phyloP scores from a whole-genome alignment of 768 basidiomycete genomes.

The Agaricus blazei region DNA sequence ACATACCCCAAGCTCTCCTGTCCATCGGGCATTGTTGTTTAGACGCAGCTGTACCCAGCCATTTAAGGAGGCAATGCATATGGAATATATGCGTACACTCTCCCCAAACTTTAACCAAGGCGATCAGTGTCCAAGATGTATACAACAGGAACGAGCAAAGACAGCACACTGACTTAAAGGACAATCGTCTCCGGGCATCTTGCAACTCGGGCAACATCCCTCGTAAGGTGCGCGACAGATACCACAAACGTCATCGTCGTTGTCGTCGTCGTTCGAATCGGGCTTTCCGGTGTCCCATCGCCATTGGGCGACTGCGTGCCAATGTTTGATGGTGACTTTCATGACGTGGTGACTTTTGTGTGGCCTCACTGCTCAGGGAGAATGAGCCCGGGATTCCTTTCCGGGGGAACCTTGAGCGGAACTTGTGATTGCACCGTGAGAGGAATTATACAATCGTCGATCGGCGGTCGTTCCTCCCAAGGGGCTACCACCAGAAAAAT shows the following conservation, averaged over 20 bases:
- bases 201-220: conserved; percentile 93
- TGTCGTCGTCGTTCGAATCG: conserved; percentile 34
- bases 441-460: too few species aligned
- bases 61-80: conserved; percentile 97
- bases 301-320: conserved; percentile 89
- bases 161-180: conserved; percentile 17
- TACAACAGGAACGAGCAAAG: too few species aligned
- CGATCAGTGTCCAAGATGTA: background rate
- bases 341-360: conserved; percentile 28
- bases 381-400: background rate
- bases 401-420: too few species aligned
- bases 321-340: conserved; percentile 81
- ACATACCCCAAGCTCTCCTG: conserved; percentile 84
- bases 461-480: too few species aligned
- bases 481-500: too few species aligned
- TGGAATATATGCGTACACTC: conserved; percentile 97
- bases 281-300: conserved; percentile 63
- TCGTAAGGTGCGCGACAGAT: conserved; percentile 92
- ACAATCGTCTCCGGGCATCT: conserved; percentile 85
- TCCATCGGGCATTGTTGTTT: conserved; percentile 99
- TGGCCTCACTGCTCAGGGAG: background rate
- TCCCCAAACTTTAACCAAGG: conserved; percentile 76
- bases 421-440: too few species aligned
- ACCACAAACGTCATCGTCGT: conserved; percentile 66
- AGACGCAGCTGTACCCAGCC: conserved; percentile 85